Conservation (phyloP, 805 yeast genomes). For the Starmerella khaoyaiensis region DNA sequence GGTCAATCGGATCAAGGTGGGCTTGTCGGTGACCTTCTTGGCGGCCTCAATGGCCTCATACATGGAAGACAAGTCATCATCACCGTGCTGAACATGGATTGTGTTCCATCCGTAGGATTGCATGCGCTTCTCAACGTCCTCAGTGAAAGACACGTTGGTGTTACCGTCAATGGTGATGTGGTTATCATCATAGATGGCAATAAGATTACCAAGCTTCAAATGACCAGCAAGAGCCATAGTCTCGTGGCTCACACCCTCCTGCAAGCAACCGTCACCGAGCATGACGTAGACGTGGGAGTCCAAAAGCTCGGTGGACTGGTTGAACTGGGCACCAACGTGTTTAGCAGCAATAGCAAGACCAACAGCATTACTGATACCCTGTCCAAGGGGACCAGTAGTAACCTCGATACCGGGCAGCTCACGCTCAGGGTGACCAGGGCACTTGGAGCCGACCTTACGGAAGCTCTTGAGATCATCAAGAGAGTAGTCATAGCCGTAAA, state of each 20-base stretch:
- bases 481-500: slow-evolving; percentile 69
- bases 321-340: slow-evolving; percentile 82
- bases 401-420: slow-evolving; percentile 90
- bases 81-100: slow-evolving; percentile 62
- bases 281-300: slow-evolving; percentile 67
- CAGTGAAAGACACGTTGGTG: slow-evolving; percentile 82
- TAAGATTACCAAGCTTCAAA: slow-evolving; percentile 80
- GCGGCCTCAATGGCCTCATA: slow-evolving; percentile 68
- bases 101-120: slow-evolving; percentile 93
- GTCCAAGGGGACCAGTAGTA: slow-evolving; percentile 98
- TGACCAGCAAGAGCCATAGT: slow-evolving; percentile 94
- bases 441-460: slow-evolving; percentile 79
- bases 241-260: slow-evolving; percentile 96
- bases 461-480: slow-evolving; percentile 80
- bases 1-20: slow-evolving; percentile 74
- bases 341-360: slow-evolving; percentile 93
- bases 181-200: slow-evolving; percentile 94
- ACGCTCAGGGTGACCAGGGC: slow-evolving; percentile 96
- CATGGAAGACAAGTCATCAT: slow-evolving; percentile 62
- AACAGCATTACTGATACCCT: slow-evolving; percentile 91
- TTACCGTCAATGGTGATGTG: slow-evolving; percentile 91
- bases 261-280: slow-evolving; percentile 95
- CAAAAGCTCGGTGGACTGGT: slow-evolving; percentile 68
- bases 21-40: slow-evolving; percentile 64
- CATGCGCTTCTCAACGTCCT: slow-evolving; percentile 73